Conservation (phyloP, 257 asterid species). For the Plantago elongata region DNA sequence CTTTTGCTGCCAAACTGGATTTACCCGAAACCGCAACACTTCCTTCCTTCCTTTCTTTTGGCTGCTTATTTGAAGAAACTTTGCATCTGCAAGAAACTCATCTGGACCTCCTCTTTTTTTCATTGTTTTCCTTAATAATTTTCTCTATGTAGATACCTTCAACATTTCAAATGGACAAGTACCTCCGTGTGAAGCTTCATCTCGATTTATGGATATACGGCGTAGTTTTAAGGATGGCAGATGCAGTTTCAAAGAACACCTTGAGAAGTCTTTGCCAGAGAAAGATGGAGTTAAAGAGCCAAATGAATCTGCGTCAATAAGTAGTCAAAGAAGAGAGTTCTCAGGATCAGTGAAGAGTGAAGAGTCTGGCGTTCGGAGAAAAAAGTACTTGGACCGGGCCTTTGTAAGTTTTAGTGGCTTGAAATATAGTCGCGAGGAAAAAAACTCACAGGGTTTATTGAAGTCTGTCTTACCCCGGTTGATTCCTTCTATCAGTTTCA, state of each 20-base stretch:
- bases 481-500: slow-evolving; percentile 65
- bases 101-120: slow-evolving; percentile 9
- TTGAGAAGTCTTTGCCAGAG: slow-evolving; percentile 23
- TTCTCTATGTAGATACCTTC: slow-evolving; percentile 25
- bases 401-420: slow-evolving; percentile 47
- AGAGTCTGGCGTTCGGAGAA: slow-evolving; percentile 37
- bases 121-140: neutral
- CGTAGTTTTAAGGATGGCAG: slow-evolving; percentile 45
- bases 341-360: slow-evolving; percentile 34
- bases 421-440: slow-evolving; percentile 43
- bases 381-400: slow-evolving; percentile 47
- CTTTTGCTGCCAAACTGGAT: neutral
- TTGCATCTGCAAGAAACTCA: slow-evolving; percentile 1
- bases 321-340: slow-evolving; percentile 28
- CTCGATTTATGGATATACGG: slow-evolving; percentile 46
- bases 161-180: slow-evolving; percentile 42
- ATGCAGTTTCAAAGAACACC: slow-evolving; percentile 47
- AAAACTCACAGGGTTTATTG: slow-evolving; percentile 43
- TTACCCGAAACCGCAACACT: neutral
- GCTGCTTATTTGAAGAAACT: slow-evolving; percentile 12
- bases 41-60: neutral
- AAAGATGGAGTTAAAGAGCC: slow-evolving; percentile 36
- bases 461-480: slow-evolving; percentile 67
- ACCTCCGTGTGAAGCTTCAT: slow-evolving; percentile 44
- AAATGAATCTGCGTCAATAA: slow-evolving; percentile 27